phyloP scores from a whole-genome alignment of 2,329 filamentous ascomycete species.

The Parastagonospora avenae region DNA sequence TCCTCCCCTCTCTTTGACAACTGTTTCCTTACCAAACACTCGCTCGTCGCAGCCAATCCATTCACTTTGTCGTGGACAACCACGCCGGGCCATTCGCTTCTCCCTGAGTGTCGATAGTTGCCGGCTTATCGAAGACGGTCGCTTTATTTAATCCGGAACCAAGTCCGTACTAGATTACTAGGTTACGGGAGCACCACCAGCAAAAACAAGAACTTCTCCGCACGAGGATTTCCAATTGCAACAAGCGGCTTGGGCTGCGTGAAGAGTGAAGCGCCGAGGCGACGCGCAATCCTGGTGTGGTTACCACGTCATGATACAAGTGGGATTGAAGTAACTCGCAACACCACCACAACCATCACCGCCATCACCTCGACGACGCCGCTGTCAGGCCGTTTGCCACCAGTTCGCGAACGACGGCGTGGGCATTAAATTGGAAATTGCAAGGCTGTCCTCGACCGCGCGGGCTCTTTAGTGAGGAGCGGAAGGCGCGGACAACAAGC shows the following conservation, averaged over 20 bases:
- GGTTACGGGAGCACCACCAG: conserved; percentile 13
- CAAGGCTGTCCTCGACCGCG: background rate
- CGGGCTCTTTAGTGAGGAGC: background rate
- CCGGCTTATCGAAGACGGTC: conserved; percentile 3
- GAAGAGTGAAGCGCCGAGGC: background rate
- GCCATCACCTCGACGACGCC: background rate
- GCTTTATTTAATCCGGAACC: conserved; percentile 16
- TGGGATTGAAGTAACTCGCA: background rate
- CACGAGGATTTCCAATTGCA: conserved; percentile 1
- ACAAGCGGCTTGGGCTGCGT: conserved; percentile 5
- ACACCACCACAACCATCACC: background rate
- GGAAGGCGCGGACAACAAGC: conserved; percentile 6
- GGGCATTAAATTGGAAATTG: background rate
- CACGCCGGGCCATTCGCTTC: conserved; percentile 5
- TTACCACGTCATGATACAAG: conserved; percentile 2
- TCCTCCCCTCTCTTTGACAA: conserved; percentile 13
- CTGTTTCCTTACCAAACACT: conserved; percentile 18
- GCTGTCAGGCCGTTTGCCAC: background rate
- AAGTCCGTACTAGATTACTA: conserved; percentile 17
- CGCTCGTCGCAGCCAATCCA: conserved; percentile 23
- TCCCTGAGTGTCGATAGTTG: background rate
- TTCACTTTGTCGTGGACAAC: background rate
- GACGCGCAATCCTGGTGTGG: conserved; percentile 1
- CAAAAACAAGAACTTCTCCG: conserved; percentile 11
- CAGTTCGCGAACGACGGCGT: background rate